Evolutionary conservation across 139 green algal species (phyloP).

Genomic region (Spirogloea muscicola): DNA sequence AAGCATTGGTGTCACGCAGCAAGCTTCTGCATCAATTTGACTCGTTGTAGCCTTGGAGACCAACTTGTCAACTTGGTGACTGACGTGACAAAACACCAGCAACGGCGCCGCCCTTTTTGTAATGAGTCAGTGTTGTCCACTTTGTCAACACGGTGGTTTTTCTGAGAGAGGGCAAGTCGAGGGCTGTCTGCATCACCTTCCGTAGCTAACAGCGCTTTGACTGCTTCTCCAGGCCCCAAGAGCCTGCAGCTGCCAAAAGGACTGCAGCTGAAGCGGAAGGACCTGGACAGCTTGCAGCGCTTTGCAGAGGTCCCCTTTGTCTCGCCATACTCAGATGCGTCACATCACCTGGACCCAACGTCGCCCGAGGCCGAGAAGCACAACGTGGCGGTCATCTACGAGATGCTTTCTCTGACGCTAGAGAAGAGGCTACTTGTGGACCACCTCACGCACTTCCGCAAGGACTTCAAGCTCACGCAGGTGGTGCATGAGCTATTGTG

Average conservation of each 20-base stretch:
- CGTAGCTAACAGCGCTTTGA: too few relatives aligned
- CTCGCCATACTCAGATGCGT: slow-evolving; percentile 7
- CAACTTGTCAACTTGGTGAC: too few relatives aligned
- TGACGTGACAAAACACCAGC: too few relatives aligned
- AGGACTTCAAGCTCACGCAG: slow-evolving; percentile 3
- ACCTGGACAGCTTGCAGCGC: slow-evolving; percentile 10
- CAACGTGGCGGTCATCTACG: slow-evolving; percentile 13
- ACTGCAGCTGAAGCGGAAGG: slow-evolving; percentile 13
- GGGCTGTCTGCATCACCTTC: too few relatives aligned
- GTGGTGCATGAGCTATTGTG: not conserved
- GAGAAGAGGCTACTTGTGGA: slow-evolving; percentile 39
- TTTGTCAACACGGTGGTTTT: too few relatives aligned
- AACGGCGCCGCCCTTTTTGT: too few relatives aligned
- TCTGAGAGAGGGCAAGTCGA: too few relatives aligned
- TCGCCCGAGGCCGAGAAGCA: slow-evolving; percentile 17
- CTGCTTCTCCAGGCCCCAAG: too few relatives aligned
- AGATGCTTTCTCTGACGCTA: slow-evolving; percentile 33
- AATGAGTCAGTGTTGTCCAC: too few relatives aligned
- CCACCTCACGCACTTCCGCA: slow-evolving; percentile 44
- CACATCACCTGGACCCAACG: not conserved
- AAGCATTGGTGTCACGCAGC: too few relatives aligned
- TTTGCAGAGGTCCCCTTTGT: slow-evolving; percentile 15
- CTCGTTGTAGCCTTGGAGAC: too few relatives aligned
- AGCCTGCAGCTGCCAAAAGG: slow-evolving; percentile 26
- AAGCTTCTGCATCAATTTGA: too few relatives aligned